Percentiles rank a stretch among this genome's conserved stretches.
These are phyloP conservation scores for Cydonia oblonga DNA, from an alignment of 331 rosid species.

Conservation along the genomic window DNA sequence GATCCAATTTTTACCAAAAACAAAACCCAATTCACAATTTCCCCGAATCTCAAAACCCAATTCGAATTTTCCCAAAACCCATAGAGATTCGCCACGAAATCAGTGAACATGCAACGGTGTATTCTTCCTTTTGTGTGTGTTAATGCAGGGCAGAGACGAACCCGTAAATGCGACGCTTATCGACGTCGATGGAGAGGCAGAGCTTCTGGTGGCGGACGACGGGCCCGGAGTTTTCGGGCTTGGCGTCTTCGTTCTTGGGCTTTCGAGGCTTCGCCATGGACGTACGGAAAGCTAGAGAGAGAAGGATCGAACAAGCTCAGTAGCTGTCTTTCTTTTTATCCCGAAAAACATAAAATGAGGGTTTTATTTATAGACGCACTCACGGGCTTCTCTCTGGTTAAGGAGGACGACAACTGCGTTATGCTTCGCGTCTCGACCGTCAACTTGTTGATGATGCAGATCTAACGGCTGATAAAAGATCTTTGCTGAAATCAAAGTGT, in stretches of 20 bases:
- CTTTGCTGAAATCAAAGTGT: background rate
- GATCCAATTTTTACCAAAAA: background rate
- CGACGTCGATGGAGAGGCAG: constrained; percentile 74
- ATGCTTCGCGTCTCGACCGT: background rate
- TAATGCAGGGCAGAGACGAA: constrained; percentile 23
- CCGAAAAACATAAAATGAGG: no score
- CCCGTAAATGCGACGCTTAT: constrained; percentile 62
- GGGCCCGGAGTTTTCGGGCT: constrained; percentile 70
- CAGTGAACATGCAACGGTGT: background rate
- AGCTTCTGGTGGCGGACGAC: constrained; percentile 92
- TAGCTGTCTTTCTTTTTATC: no score
- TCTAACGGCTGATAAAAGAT: constrained; percentile 4
- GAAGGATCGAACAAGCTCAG: background rate
- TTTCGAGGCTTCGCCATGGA: constrained; percentile 94
- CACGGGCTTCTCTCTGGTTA: background rate
- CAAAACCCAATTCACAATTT: background rate
- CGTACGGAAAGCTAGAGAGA: background rate
- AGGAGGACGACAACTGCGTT: background rate
- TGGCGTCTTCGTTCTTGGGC: constrained; percentile 66
- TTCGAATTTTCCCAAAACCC: background rate
- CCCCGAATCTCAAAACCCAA: background rate
- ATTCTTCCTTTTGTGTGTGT: background rate
- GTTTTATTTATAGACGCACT: no score
- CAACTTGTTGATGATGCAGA: background rate
- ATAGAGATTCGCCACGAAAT: background rate